phyloP scores from a whole-genome alignment of 164 flowering plant genomes.

The Magnolia officinalis region DNA sequence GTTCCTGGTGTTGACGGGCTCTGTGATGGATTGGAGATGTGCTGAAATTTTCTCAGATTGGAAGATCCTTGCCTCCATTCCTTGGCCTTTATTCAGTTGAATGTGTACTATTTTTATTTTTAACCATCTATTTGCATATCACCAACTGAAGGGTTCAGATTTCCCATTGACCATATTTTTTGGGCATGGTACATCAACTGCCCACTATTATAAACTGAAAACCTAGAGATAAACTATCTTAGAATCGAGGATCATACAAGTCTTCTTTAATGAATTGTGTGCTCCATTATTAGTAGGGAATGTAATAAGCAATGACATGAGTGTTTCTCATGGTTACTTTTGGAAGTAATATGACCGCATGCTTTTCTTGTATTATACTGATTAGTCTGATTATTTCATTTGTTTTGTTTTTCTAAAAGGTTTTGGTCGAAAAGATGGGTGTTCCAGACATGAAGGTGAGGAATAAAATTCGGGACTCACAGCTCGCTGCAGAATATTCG shows the following conservation, averaged over 20 bases:
- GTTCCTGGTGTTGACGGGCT: neutral
- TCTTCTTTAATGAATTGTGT: neutral
- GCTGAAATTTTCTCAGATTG: neutral
- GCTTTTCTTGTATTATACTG: neutral
- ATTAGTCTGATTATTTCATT: too few species aligned
- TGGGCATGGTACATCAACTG: too few species aligned
- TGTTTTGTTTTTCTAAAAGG: constrained; percentile 18
- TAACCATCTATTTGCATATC: neutral
- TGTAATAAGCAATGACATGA: neutral
- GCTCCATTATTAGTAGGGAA: neutral
- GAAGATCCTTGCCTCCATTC: neutral
- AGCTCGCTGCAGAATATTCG: constrained; percentile 55
- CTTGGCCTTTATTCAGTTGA: neutral
- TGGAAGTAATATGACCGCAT: too few species aligned
- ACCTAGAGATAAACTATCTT: neutral
- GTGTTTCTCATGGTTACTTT: neutral
- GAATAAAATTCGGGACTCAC: constrained; percentile 53
- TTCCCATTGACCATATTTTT: neutral
- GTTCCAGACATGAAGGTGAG: constrained; percentile 72
- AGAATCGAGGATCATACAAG: neutral
- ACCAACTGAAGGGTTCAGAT: neutral
- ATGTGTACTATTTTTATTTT: neutral
- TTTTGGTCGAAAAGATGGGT: constrained; percentile 95
- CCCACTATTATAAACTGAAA: too few species aligned
- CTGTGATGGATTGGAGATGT: neutral